Evolutionary conservation across 1,284 basidiomycete species (phyloP), one percentile per base, ranked within the genome.

Genomic region (Ganoderma leucocontextum): DNA sequence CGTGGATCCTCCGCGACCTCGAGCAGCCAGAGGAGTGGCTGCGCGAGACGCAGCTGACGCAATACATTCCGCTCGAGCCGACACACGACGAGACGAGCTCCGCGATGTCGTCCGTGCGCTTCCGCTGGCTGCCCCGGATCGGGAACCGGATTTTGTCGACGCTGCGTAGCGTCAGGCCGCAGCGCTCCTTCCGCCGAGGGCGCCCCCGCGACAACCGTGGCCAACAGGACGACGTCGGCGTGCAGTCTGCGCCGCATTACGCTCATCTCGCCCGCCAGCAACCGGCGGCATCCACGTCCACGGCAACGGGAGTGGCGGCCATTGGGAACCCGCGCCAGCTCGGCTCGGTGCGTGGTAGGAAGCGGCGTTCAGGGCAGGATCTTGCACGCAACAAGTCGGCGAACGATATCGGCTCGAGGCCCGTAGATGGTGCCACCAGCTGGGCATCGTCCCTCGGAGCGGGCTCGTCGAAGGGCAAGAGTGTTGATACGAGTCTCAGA

Each of bases 1-100:
- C 89, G 3, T 99, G 96, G 93, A 89, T 97, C 66, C 82, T 94
- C 9, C 86, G 85, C 25, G 95, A 93, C 75, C 84, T 98, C 38
- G 78, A 85, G 19, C 87, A 94, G 66, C 88, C 91, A 0, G 83
- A 88, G 0, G 83, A 85, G n/a, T 98, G 97, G 96, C 86, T 97
- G 9, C 80, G 85, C 17, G 87, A 90, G 65, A 97, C 95, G 0
- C 89, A 91, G 60, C 89, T 90, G 2, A 84, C 85, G 62, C 85
- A 84, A 55, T 83, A 84, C 64, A 84, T 87, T 17, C 86, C 85
- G 52, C 87, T 93, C 63, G 84, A 87, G 63, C 91, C 97, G 38
- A 93, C 94, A 0, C 87, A 88, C n/a, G 89, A 90, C 65, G 97
- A 98, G 73, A 91, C 96, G 3, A 88, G 87, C 29, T 89, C 89